Conservation (phyloP, 768 basidiomycete genomes). For the Strobilomyces confusus region DNA sequence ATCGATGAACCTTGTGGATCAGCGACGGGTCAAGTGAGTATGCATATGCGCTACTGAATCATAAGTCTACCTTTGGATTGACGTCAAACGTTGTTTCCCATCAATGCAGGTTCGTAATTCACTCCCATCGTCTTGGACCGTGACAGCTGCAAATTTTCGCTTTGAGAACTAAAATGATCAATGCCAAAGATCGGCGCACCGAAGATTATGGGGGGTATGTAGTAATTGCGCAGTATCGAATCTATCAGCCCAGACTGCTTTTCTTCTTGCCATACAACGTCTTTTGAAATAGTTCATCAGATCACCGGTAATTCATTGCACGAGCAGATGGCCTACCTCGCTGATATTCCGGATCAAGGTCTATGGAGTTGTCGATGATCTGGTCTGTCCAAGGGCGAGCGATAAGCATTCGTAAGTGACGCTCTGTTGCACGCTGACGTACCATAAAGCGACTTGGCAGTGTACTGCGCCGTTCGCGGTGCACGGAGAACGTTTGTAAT, state of each 20-base stretch:
- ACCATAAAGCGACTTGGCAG: constrained; percentile 45
- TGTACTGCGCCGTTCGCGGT: constrained; percentile 38
- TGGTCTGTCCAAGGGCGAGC: constrained; percentile 35
- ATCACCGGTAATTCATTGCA: not conserved
- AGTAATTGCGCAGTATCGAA: constrained; percentile 59
- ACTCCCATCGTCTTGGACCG: constrained; percentile 35
- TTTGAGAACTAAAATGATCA: constrained; percentile 1
- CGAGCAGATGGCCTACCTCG: constrained; percentile 39
- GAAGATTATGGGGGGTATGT: constrained; percentile 66
- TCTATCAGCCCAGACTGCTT: constrained; percentile 64
- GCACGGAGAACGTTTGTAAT: constrained; percentile 33
- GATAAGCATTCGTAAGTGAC: not conserved
- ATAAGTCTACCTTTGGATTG: constrained; percentile 47
- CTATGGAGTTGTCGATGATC: constrained; percentile 42
- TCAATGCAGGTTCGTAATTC: constrained; percentile 58
- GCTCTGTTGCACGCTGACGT: constrained; percentile 1
- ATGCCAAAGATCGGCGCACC: constrained; percentile 34
- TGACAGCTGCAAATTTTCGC: constrained; percentile 34
- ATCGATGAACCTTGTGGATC: no score
- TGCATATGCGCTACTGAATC: not conserved
- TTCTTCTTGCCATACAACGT: constrained; percentile 58
- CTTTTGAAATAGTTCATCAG: constrained; percentile 31
- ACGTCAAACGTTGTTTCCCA: constrained; percentile 71
- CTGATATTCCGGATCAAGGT: constrained; percentile 65
- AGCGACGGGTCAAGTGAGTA: not conserved